Evolutionary conservation across 495 filamentous ascomycete species (phyloP), one percentile per base, ranked within the genome.

Genomic region (Aeminium ludgeri): DNA sequence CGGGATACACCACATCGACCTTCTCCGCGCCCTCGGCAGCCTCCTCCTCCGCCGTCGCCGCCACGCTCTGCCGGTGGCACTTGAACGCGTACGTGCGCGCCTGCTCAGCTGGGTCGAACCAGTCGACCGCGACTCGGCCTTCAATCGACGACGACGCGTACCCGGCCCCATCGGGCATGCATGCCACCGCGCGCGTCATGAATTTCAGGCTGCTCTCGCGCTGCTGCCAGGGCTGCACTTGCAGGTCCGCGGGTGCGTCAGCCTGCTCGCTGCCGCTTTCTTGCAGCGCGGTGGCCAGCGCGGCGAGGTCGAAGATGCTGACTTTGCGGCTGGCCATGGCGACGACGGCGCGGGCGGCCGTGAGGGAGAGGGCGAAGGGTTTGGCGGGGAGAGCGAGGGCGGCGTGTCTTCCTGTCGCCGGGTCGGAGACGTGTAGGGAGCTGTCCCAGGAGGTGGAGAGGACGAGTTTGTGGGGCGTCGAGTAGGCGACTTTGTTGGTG

Each of bases 61-160:
- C 35, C 11, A 11, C 7, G 12, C 52, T 38, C 58, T 89, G 80
- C 10, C 89, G 76, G 61, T 97, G 89, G 61, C 89, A 97, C 57
- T 97, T 97, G 68, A 97, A 97, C 8, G 89, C 89, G 65, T 95
- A 97, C 53, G 94, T 96, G 41, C 86, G 69, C 13, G 79, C 78
- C 59, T 95, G 84, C 3, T 81, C 85, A 23, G 74, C 65, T 10
- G 86, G 78, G 54, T 95, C 89, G 62, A 96, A 95, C 82, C 86
- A 96, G 55, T 97, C 89, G 1, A 97, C 89, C 0, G 85, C 87
- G 0, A 95, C 81, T 48, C 89, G 73, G 11, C 89, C 89, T 54
- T 97, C 89, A 55, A 97, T 95, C 46, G 73, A 80, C 15, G 72
- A 77, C 0, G 75, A 83, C 4, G 87, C 85, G 58, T 94, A 97